Base-by-base conservation (phyloP, 208 protist species). In the Crithidia brevicula region DNA sequence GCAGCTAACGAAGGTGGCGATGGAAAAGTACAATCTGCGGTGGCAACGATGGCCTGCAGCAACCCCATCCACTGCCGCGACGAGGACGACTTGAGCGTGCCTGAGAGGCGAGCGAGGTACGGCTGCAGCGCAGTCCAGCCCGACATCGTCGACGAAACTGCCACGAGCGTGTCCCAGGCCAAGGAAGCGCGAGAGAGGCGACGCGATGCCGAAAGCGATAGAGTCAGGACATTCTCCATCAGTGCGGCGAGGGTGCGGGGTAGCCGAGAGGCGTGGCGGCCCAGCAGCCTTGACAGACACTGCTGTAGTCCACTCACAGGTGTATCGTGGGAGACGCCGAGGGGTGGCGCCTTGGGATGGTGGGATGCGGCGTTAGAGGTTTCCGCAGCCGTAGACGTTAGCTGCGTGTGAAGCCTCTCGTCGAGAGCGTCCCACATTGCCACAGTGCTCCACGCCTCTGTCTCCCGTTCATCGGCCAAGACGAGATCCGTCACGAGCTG, bases 51-150 rank as follows among this genome's bases (percentile, higher is more conserved):
- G 7, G 53, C 61, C 43, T 36, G 16, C n/a, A 75, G 54, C 34
- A 75, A 42, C 6, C 38, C 34, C 23, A 15, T 30, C 57, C 67
- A 73, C n/a, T n/a, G n/a, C n/a, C n/a, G n/a, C n/a, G n/a, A n/a
- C n/a, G n/a, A n/a, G n/a, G n/a, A n/a, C n/a, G n/a, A n/a, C n/a
- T n/a, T n/a, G n/a, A n/a, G n/a, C n/a, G n/a, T n/a, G n/a, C n/a
- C n/a, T n/a, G 61, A 25, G 2, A 31, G 16, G 18, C 31, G 7
- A 27, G 4, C 13, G 34, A 28, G 23, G 54, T 75, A 28, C 10
- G 69, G 61, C 46, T 64, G 60, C 27, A 75, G 52, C 1, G 69
- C 69, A 1, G 54, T 15, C 69, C 69, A 75, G 18, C 69, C 69
- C 2, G 23, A 22, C 9, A 63, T 9, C 9, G 61, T 69, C 3